Evolutionary conservation across 2,329 filamentous ascomycete genomes (phyloP).

Genomic region (Coniochaeta prunicola): DNA sequence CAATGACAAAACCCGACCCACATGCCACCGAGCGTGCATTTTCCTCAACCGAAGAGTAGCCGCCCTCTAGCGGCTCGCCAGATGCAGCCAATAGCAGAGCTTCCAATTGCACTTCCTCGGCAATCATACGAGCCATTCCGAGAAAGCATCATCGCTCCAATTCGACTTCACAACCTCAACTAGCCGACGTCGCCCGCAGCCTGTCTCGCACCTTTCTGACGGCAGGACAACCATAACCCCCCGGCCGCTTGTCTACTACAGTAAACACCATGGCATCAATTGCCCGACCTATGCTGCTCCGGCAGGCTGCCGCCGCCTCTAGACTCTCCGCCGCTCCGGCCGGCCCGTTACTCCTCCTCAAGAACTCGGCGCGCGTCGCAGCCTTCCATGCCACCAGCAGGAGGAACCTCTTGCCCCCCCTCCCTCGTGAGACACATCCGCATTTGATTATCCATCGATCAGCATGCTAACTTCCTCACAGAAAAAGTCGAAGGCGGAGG

Average conservation of each 20-base stretch:
- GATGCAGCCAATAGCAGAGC: constrained; percentile 34
- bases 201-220: constrained; percentile 7
- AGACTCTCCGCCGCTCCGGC: constrained; percentile 11
- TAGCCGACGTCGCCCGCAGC: not conserved
- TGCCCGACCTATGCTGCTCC: constrained; percentile 46
- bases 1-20: not conserved
- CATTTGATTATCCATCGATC: constrained; percentile 17
- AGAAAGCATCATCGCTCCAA: constrained; percentile 19
- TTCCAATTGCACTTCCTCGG: constrained; percentile 43
- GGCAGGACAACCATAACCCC: not conserved
- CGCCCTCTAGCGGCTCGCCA: not conserved
- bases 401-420: constrained; percentile 70
- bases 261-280: constrained; percentile 42
- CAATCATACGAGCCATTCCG: constrained; percentile 24
- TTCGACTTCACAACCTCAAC: not conserved
- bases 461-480: constrained; percentile 36
- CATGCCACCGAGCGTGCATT: constrained; percentile 15
- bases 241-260: constrained; percentile 11
- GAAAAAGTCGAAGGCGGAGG: constrained; percentile 69
- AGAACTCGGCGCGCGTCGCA: constrained; percentile 50
- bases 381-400: constrained; percentile 81
- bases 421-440: constrained; percentile 62
- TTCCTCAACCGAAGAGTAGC: constrained; percentile 14
- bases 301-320: constrained; percentile 33
- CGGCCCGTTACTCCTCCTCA: constrained; percentile 21